These are phyloP conservation scores for Salix purpurea DNA, from an alignment of 345 rosid species.

Conservation along the genomic window DNA sequence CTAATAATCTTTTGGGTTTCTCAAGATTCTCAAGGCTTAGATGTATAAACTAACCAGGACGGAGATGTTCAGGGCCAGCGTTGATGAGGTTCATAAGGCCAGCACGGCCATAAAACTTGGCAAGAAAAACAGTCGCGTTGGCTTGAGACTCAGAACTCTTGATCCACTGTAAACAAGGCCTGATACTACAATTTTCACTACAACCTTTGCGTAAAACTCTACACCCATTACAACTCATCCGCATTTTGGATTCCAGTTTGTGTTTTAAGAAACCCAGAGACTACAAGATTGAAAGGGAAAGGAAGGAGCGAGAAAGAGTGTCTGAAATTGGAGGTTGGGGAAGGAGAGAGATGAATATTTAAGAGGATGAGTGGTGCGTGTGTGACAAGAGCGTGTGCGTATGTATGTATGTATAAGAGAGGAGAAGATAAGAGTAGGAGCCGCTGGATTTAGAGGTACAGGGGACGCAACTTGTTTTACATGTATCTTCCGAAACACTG, in stretches of 20 bases:
- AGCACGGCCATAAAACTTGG: conserved; percentile 95
- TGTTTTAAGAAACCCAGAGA: too few species aligned
- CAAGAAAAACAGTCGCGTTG: conserved; percentile 93
- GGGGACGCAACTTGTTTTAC: conserved; percentile 37
- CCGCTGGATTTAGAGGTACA: conserved; percentile 34
- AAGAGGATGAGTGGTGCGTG: background rate
- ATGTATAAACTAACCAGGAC: conserved; percentile 58
- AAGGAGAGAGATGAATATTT: background rate
- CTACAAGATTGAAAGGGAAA: background rate
- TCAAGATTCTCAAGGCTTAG: background rate
- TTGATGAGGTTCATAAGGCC: conserved; percentile 94
- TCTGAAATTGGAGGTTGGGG: background rate
- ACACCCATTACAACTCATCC: conserved; percentile 97
- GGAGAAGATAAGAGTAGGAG: conserved; percentile 13
- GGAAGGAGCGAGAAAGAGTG: background rate
- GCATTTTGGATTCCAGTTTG: conserved; percentile 13
- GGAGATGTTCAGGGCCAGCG: conserved; percentile 93
- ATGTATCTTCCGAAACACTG: conserved; percentile 22
- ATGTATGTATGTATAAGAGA: too few species aligned
- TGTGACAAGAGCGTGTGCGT: background rate
- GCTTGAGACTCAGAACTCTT: conserved; percentile 81
- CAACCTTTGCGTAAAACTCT: conserved; percentile 95
- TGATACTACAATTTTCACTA: conserved; percentile 78
- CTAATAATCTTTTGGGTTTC: background rate
- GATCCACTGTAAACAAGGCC: conserved; percentile 99